Conservation (phyloP, 1,284 basidiomycete species). For the Cutaneotrichosporon daszewskae region DNA sequence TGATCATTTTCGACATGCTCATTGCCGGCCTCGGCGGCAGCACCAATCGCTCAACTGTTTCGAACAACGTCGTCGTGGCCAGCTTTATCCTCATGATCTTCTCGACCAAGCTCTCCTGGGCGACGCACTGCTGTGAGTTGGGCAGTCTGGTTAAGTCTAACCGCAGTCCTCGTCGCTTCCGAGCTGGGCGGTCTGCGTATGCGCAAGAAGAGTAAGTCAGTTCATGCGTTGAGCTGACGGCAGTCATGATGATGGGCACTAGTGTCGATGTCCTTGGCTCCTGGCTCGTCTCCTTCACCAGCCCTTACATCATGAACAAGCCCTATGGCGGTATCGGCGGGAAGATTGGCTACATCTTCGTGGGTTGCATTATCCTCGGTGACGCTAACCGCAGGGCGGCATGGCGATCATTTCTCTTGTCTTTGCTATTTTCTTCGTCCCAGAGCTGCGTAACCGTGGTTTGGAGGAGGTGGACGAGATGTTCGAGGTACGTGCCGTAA, state of each 20-base stretch:
- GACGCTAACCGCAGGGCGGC: slow-evolving; percentile 2
- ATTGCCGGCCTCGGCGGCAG: slow-evolving; percentile 17
- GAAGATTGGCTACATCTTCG: slow-evolving; percentile 20
- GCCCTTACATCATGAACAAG: slow-evolving; percentile 16
- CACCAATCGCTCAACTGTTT: slow-evolving; percentile 1
- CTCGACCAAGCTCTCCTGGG: slow-evolving; percentile 17
- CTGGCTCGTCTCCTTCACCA: slow-evolving; percentile 13
- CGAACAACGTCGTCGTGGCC: slow-evolving; percentile 17
- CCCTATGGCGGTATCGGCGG: slow-evolving; percentile 9
- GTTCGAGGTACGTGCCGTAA: too few species aligned
- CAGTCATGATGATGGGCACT: slow-evolving; percentile 15
- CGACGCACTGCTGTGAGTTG: slow-evolving; percentile 13
- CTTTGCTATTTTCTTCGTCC: slow-evolving; percentile 23
- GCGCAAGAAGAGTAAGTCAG: slow-evolving; percentile 23
- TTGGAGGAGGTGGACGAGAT: slow-evolving; percentile 23
- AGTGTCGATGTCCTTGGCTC: slow-evolving; percentile 9
- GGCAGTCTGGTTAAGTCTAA: neutral
- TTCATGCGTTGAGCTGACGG: slow-evolving; percentile 4
- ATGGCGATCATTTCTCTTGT: slow-evolving; percentile 13
- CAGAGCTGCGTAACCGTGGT: slow-evolving; percentile 19
- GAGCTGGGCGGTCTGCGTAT: slow-evolving; percentile 20
- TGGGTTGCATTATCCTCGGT: neutral
- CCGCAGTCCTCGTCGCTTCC: slow-evolving; percentile 11
- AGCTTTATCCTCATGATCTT: slow-evolving; percentile 19
- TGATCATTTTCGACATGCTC: slow-evolving; percentile 15